phyloP scores from a whole-genome alignment of 306 rosid genomes.

The Dalbergia cultrata region DNA sequence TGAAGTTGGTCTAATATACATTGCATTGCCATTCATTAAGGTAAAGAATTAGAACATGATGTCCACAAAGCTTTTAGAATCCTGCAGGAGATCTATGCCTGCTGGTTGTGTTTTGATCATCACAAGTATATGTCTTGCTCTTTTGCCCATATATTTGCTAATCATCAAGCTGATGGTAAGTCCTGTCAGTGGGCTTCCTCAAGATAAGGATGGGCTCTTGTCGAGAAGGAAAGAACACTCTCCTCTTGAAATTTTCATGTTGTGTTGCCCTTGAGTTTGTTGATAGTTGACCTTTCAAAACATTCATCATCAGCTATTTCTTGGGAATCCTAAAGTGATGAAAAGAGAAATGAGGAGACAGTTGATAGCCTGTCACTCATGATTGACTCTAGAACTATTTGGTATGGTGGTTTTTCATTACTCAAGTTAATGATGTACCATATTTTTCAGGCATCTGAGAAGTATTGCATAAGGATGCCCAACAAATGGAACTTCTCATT shows the following conservation, averaged over 20 bases:
- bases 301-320: neutral
- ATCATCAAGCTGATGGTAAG: neutral
- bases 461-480: conserved; percentile 82
- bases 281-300: conserved; percentile 25
- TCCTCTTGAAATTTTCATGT: neutral
- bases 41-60: conserved; percentile 45
- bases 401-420: conserved; percentile 28
- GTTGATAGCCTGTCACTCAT: neutral
- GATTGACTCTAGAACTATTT: conserved; percentile 21
- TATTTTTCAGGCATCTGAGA: conserved; percentile 70
- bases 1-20: conserved; percentile 71
- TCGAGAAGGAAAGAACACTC: neutral
- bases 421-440: conserved; percentile 5
- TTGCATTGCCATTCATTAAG: conserved; percentile 70
- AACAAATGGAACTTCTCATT: conserved; percentile 87
- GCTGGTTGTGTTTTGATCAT: conserved; percentile 7
- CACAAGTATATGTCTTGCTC: conserved; percentile 45
- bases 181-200: neutral
- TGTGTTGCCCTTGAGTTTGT: conserved; percentile 6
- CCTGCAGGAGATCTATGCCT: neutral
- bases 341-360: neutral
- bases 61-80: neutral
- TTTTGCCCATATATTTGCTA: conserved; percentile 42
- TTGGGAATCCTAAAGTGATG: neutral
- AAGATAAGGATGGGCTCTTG: neutral